phyloP scores from a whole-genome alignment of 331 rosid genomes.

The Quercus phellos region DNA sequence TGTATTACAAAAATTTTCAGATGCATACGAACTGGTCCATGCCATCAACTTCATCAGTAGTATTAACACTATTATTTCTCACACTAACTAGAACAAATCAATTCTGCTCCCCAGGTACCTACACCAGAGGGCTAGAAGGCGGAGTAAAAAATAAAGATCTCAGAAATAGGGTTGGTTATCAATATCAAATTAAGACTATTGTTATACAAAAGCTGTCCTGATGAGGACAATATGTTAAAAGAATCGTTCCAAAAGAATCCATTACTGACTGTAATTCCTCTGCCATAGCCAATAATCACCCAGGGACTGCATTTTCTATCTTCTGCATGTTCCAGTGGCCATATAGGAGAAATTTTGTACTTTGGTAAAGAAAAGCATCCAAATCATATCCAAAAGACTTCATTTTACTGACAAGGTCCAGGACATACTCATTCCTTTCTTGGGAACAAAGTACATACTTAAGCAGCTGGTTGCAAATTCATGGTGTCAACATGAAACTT shows the following conservation, averaged over 20 bases:
- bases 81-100: too few species aligned
- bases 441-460: conserved; percentile 27
- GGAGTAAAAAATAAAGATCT: neutral
- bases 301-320: neutral
- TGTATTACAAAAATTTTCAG: too few species aligned
- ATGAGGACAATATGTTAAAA: neutral
- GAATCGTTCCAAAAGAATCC: neutral
- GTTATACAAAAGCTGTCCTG: neutral
- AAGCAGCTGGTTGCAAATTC: conserved; percentile 37
- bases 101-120: neutral
- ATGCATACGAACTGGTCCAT: too few species aligned
- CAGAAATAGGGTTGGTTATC: neutral
- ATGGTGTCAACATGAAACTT: conserved; percentile 39
- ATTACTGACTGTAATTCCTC: neutral
- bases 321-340: neutral
- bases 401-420: conserved; percentile 47
- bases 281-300: neutral
- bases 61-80: too few species aligned
- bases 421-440: conserved; percentile 35
- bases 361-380: conserved; percentile 7
- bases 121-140: neutral
- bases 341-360: conserved; percentile 30
- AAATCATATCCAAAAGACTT: conserved; percentile 43
- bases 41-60: too few species aligned
- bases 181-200: neutral